phyloP scores from a whole-genome alignment of 192 early-diverging fungal genomes.

The Entrophospora sp. region DNA sequence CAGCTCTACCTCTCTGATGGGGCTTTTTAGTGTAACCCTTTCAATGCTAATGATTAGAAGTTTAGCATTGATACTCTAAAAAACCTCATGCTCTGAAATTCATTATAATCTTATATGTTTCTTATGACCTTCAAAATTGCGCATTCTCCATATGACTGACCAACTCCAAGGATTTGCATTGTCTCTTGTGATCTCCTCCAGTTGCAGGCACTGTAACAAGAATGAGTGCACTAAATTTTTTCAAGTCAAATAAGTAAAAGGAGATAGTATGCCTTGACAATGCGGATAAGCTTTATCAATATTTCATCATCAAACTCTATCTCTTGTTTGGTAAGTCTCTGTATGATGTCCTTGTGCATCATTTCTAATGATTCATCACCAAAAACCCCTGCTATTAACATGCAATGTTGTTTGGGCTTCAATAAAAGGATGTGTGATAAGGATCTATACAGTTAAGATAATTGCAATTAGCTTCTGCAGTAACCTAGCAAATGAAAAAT shows the following conservation, averaged over 20 bases:
- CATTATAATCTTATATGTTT: slow-evolving; percentile 4
- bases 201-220: slow-evolving; percentile 11
- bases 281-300: neutral
- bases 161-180: slow-evolving; percentile 8
- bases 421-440: slow-evolving; percentile 19
- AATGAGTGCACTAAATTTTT: slow-evolving; percentile 15
- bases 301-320: slow-evolving; percentile 27
- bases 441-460: slow-evolving; percentile 18
- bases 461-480: slow-evolving; percentile 22
- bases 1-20: slow-evolving; percentile 19
- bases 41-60: slow-evolving; percentile 1
- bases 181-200: neutral
- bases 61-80: neutral
- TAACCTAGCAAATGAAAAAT: slow-evolving; percentile 19
- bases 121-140: slow-evolving; percentile 15
- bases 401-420: slow-evolving; percentile 14
- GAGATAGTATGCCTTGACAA: slow-evolving; percentile 6
- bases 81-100: neutral
- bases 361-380: slow-evolving; percentile 5
- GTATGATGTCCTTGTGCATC: slow-evolving; percentile 3
- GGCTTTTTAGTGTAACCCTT: slow-evolving; percentile 2
- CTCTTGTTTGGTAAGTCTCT: slow-evolving; percentile 6
- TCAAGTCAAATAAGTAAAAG: slow-evolving; percentile 13
- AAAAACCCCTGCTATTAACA: slow-evolving; percentile 10
- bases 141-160: neutral